These are phyloP conservation scores for Bipolaris zeicola DNA, from an alignment of 2,329 filamentous ascomycete species.

Conservation along the genomic window DNA sequence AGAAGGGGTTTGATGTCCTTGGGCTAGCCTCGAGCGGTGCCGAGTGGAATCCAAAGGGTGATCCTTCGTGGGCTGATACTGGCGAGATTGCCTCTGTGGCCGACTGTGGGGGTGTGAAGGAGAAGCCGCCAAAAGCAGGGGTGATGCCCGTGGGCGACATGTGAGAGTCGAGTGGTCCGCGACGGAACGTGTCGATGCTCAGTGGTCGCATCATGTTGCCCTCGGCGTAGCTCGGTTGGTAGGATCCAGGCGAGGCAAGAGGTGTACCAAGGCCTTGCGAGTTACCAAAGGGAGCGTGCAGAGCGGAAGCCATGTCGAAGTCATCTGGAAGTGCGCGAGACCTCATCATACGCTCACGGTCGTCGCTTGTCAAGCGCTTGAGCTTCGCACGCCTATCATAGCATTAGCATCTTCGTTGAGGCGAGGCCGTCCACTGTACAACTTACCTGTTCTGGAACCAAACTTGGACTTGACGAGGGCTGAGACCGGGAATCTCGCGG, in stretches of 20 bases:
- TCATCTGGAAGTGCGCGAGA: slow-evolving; percentile 64
- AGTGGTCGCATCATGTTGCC: slow-evolving; percentile 70
- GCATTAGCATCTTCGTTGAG: slow-evolving; percentile 20
- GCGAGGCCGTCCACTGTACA: neutral
- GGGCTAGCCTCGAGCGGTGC: slow-evolving; percentile 44
- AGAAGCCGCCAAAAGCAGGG: slow-evolving; percentile 69
- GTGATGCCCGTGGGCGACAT: slow-evolving; percentile 70
- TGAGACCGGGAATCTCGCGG: slow-evolving; percentile 87
- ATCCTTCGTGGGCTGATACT: slow-evolving; percentile 50
- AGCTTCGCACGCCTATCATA: slow-evolving; percentile 62
- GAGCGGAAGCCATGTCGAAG: slow-evolving; percentile 64
- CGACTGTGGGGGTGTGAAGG: slow-evolving; percentile 63
- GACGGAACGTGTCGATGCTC: slow-evolving; percentile 70
- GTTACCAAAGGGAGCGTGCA: slow-evolving; percentile 60
- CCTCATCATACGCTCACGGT: slow-evolving; percentile 66
- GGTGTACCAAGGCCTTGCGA: slow-evolving; percentile 54
- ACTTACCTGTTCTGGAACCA: slow-evolving; percentile 97
- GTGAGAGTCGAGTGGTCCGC: slow-evolving; percentile 67
- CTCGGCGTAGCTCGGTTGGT: slow-evolving; percentile 49
- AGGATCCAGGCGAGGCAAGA: slow-evolving; percentile 54
- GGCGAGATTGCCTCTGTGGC: slow-evolving; percentile 56
- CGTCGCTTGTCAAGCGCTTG: slow-evolving; percentile 65
- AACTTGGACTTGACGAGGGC: slow-evolving; percentile 91
- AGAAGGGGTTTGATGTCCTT: slow-evolving; percentile 49
- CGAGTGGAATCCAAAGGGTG: slow-evolving; percentile 49